These are phyloP conservation scores for Roridomyces roridus DNA, from an alignment of 768 basidiomycete genomes.

Conservation along the genomic window DNA sequence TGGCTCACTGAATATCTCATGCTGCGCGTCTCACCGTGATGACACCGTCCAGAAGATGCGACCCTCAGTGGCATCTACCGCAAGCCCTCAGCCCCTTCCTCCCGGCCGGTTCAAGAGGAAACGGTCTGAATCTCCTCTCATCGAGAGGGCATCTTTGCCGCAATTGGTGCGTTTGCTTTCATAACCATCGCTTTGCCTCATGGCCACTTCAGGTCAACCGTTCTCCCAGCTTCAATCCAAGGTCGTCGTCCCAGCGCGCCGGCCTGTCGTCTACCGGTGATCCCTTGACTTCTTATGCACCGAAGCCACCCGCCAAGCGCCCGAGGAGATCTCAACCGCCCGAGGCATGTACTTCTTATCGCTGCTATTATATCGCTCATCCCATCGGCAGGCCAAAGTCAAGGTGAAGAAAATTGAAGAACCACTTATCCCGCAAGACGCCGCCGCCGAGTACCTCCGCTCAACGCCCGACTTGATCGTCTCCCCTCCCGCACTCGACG, in stretches of 20 bases:
- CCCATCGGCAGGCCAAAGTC: background rate
- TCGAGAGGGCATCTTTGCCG: too few species aligned
- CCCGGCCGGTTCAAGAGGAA: too few species aligned
- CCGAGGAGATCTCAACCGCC: background rate
- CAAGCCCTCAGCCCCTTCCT: too few species aligned
- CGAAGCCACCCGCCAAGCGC: background rate
- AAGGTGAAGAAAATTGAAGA: constrained; percentile 2
- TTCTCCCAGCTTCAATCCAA: background rate
- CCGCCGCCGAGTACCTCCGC: background rate
- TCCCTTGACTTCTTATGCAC: background rate
- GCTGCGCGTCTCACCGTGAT: background rate
- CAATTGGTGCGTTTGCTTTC: too few species aligned
- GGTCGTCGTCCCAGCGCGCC: background rate
- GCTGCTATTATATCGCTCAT: background rate
- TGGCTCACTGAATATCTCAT: too few species aligned
- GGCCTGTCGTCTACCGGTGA: background rate
- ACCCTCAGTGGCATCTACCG: too few species aligned
- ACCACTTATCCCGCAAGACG: background rate
- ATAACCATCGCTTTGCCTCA: too few species aligned
- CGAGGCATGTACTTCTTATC: background rate
- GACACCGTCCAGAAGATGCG: too few species aligned
- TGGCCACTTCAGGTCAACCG: too few species aligned
- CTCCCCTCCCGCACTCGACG: background rate
- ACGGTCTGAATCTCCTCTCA: too few species aligned
- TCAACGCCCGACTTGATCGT: background rate